A percentile compares a stretch with the other conserved stretches of the same genome.
These are phyloP conservation scores for Mortierella sp. DNA, from an alignment of 371 early-diverging fungal genomes.

Conservation along the genomic window DNA sequence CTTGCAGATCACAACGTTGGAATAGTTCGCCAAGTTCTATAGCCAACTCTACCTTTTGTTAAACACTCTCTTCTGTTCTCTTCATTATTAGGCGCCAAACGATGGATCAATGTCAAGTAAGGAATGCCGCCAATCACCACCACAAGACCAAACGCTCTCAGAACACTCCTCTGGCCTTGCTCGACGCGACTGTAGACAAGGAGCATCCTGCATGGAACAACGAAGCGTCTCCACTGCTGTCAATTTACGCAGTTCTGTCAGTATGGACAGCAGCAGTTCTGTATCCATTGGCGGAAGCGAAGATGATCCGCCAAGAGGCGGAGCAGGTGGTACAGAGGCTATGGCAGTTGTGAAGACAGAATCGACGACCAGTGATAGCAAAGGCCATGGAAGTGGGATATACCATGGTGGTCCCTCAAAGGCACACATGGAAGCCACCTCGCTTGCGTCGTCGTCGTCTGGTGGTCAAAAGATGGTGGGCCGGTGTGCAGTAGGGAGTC, in stretches of 20 bases:
- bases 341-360: constrained; percentile 28
- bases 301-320: constrained; percentile 9
- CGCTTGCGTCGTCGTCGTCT: not conserved
- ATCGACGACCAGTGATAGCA: not conserved
- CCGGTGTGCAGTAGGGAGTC: not conserved
- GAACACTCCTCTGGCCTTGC: not conserved
- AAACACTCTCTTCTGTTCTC: not conserved
- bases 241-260: not conserved
- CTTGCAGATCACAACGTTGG: not conserved
- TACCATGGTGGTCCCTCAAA: constrained; percentile 14
- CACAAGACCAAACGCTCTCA: not conserved
- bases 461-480: not conserved
- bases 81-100: not conserved
- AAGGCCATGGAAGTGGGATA: not conserved
- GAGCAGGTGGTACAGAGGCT: constrained; percentile 32
- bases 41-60: no score
- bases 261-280: not conserved
- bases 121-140: not conserved
- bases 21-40: no score
- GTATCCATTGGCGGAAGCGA: not conserved
- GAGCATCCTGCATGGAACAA: not conserved
- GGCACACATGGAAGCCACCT: not conserved
- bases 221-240: not conserved
- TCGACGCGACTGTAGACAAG: not conserved
- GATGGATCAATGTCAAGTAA: not conserved